phyloP scores from a whole-genome alignment of 805 yeast species.

The Grigorovia transvaalensis region DNA sequence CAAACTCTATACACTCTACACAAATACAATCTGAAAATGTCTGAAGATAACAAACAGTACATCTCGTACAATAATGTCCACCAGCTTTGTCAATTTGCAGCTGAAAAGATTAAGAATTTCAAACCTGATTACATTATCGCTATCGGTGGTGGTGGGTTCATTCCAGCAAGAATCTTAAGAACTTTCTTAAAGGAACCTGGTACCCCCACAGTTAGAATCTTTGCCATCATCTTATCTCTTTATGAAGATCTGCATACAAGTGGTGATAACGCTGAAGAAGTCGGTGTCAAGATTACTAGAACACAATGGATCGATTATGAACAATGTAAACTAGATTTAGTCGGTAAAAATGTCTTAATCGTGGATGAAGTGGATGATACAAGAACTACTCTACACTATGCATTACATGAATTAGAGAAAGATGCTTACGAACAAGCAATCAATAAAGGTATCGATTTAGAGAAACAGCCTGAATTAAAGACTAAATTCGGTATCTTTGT shows the following conservation, averaged over 20 bases:
- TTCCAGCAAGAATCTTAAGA: slow-evolving; percentile 93
- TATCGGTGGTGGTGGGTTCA: slow-evolving; percentile 96
- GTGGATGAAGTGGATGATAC: slow-evolving; percentile 85
- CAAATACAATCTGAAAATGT: slow-evolving; percentile 8
- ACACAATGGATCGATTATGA: slow-evolving; percentile 78
- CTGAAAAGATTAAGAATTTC: slow-evolving; percentile 54
- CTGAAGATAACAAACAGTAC: slow-evolving; percentile 43
- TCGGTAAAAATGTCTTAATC: slow-evolving; percentile 60
- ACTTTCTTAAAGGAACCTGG: slow-evolving; percentile 85
- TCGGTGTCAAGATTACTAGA: slow-evolving; percentile 62
- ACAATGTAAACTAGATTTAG: slow-evolving; percentile 46
- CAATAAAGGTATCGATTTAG: slow-evolving; percentile 37
- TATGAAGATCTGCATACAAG: slow-evolving; percentile 71
- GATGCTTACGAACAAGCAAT: slow-evolving; percentile 56
- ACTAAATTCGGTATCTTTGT: slow-evolving; percentile 70
- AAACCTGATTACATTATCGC: slow-evolving; percentile 89
- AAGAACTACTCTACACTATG: slow-evolving; percentile 74
- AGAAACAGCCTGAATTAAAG: slow-evolving; percentile 33
- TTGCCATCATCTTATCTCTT: slow-evolving; percentile 86
- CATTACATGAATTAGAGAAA: slow-evolving; percentile 60
- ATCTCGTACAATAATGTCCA: slow-evolving; percentile 76
- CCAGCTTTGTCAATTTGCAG: slow-evolving; percentile 55
- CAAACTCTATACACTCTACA: neutral
- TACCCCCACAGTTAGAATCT: slow-evolving; percentile 79
- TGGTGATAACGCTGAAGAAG: slow-evolving; percentile 44